These are phyloP conservation scores for Psilocybe cubensis DNA, from an alignment of 768 basidiomycete genomes.

Conservation along the genomic window DNA sequence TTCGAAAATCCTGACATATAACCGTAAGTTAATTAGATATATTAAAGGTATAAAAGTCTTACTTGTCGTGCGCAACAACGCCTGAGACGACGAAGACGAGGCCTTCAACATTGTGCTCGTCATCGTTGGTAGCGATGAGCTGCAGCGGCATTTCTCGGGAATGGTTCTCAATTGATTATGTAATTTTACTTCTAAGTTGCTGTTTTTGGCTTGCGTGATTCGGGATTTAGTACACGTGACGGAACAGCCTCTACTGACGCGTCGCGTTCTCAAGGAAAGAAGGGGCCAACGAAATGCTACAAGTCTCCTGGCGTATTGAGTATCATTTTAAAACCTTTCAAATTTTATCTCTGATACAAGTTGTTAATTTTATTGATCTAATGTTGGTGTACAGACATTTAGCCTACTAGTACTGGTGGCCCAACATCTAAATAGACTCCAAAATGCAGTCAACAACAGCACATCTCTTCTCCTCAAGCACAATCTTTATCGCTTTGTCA, in stretches of 20 bases:
- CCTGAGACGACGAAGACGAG: conserved; percentile 38
- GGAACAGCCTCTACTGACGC: too few relatives aligned
- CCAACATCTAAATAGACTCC: conserved; percentile 36
- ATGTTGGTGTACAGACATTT: too few relatives aligned
- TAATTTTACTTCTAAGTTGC: conserved; percentile 5
- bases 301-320: too few relatives aligned
- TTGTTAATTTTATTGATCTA: too few relatives aligned
- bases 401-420: too few relatives aligned
- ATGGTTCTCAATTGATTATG: conserved; percentile 12
- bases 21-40: conserved; percentile 3
- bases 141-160: conserved; percentile 27
- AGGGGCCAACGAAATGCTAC: too few relatives aligned
- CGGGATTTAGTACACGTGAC: too few relatives aligned
- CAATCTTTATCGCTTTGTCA: conserved; percentile 56
- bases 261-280: too few relatives aligned
- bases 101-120: conserved; percentile 38
- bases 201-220: too few relatives aligned
- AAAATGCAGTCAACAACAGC: conserved; percentile 69
- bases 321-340: too few relatives aligned
- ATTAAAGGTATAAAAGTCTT: conserved; percentile 1
- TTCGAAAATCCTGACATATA: conserved; percentile 25
- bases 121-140: conserved; percentile 29
- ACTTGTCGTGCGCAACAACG: conserved; percentile 39
- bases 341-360: too few relatives aligned
- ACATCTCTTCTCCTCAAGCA: conserved; percentile 60